Conservation (phyloP, 345 rosid species). For the Cardamine chenopodiifolia region DNA sequence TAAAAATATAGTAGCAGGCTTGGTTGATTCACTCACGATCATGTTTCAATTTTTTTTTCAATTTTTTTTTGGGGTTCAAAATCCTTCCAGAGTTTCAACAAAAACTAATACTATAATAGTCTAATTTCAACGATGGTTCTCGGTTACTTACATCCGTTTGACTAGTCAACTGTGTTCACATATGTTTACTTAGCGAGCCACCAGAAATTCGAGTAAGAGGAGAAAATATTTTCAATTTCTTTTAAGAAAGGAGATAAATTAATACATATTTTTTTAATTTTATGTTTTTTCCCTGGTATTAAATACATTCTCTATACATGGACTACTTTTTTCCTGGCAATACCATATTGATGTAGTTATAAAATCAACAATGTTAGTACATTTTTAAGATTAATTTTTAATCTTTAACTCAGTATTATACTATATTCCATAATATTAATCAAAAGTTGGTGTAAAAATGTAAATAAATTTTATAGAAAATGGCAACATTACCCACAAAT, state of each 20-base stretch:
- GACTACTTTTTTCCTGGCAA: neutral
- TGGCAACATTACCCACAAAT: constrained; percentile 35
- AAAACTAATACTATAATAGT: too few relatives aligned
- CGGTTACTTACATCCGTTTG: neutral
- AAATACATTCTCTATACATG: neutral
- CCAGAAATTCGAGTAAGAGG: neutral
- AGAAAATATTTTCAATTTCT: too few relatives aligned
- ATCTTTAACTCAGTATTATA: neutral
- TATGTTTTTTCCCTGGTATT: too few relatives aligned
- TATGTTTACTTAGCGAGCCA: neutral
- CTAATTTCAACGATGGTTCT: too few relatives aligned
- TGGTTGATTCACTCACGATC: constrained; percentile 14
- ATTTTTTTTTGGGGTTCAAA: too few relatives aligned
- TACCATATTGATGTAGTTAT: neutral
- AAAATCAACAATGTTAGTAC: too few relatives aligned
- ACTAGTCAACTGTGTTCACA: constrained; percentile 19
- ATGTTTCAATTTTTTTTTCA: too few relatives aligned
- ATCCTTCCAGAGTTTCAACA: too few relatives aligned
- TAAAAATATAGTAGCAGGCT: neutral
- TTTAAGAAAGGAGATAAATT: too few relatives aligned
- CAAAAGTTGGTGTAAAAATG: neutral
- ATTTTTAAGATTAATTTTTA: too few relatives aligned
- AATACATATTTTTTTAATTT: too few relatives aligned
- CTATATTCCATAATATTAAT: neutral
- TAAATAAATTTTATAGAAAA: too few relatives aligned